Evolutionary conservation across 176 grass and related monocot genomes (phyloP), one percentile per base, ranked within the genome.

Genomic region (Aegilops speltoides): DNA sequence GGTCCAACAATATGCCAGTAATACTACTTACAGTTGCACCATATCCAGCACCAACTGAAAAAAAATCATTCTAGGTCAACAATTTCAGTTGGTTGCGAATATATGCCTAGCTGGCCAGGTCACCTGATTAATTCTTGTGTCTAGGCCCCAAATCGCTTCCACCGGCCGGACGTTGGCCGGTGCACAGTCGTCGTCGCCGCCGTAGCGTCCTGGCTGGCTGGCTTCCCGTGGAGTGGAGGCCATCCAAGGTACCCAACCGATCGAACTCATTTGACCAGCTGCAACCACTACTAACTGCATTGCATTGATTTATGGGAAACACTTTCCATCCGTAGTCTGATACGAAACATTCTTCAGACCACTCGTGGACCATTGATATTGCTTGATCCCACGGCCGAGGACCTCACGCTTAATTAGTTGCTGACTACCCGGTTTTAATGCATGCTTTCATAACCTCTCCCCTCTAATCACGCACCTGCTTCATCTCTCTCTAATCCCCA

Each of bases 221-320:
- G 38, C 68, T 75, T 70, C 62, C 78, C 62, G 88, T 81, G 70
- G 70, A 81, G 88, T 77, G 83, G 62, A 82, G 83, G 61, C 57
- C 73, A 72, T 82, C 38, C 79, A 34, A 19, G 67, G 17, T 4
- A 69, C 26, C 4, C 23, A 73, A 40, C 64, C 28, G 76, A 59
- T 19, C 13, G 15, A 70, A 19, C 17, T 59, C 41, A 31, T 85
- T 85, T 82, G 52, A 86, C 60, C 14, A 19, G 25, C 36, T 22
- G 60, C 23, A 26, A 46, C 14, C 24, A 71, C 31, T 48, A 33
- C 40, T 50, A 68, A 52, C 20, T 68, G 79, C 41, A n/a, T 50
- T 46, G 36, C n/a, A 50, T 41, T 31, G 31, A 31, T 31, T 31
- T 31, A 28, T 28, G n/a, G n/a, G n/a, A n/a, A n/a, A n/a, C n/a